Base-by-base conservation (phyloP, 176 grass and related monocot genomes). In the Stipa capillata region DNA sequence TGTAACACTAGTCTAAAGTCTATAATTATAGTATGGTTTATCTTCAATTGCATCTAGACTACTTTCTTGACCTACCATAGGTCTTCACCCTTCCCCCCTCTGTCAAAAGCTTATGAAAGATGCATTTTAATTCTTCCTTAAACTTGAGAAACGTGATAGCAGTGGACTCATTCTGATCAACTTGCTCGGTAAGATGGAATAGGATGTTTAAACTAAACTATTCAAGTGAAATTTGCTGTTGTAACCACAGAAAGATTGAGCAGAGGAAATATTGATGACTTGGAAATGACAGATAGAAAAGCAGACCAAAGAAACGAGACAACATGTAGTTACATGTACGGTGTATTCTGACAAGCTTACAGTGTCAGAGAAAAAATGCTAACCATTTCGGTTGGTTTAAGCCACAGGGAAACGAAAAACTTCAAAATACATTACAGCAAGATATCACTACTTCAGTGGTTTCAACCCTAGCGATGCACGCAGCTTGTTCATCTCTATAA, bases 401-500 rank as follows among this genome's bases (percentile, higher is more conserved):
- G 51, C 24, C 24, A 14, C 23, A 27, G 23, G 0, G 53, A 23
- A 25, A 25, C 52, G 23, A 10, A 21, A 24, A 11, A 21, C 21
- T 24, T 25, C 5, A 25, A 51, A 51, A 51, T n/a, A 18, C 18
- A 8, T 23, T 52, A 2, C 49, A 52, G 0, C 49, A 52, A 52
- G 20, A 7, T 51, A 4, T n/a, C 49, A 51, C 49, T 51, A 51
- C 49, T 51, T 51, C 18, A 51, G 49, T 51, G 49, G 6, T 53
- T 49, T 54, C 52, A 55, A 25, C 21, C 52, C 52, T 55, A 55
- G 9, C 52, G 25, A 29, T 1, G 12, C 12, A 29, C 28, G 15
- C 13, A 61, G 57, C 29, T 7, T 61, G 15, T 61, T 61, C 28
- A 89, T 89, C 72, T 89, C 91, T 23, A 89, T 84, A 55, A 93